phyloP scores from a whole-genome alignment of 1,284 basidiomycete genomes.

The Melampsora larici-populina region DNA sequence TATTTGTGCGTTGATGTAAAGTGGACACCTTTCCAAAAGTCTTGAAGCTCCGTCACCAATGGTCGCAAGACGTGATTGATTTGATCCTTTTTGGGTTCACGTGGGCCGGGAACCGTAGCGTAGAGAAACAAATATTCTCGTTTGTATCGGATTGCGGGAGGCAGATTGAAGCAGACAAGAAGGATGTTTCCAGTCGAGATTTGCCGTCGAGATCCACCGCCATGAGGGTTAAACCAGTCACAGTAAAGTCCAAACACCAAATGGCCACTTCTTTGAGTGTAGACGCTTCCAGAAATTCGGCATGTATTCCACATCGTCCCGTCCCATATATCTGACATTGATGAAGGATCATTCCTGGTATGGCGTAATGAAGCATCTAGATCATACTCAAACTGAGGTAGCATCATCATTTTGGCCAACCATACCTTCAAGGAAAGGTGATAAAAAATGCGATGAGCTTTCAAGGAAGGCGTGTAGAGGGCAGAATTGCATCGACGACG shows the following conservation, averaged over 20 bases:
- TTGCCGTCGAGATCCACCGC: background rate
- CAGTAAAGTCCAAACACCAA: too few relatives aligned
- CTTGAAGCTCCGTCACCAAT: background rate
- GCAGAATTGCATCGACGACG: background rate
- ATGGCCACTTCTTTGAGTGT: constrained; percentile 5
- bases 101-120: constrained; percentile 9
- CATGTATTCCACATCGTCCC: constrained; percentile 17
- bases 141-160: constrained; percentile 2
- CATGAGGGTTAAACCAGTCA: constrained; percentile 30
- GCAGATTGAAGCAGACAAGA: constrained; percentile 19
- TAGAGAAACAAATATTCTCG: too few relatives aligned
- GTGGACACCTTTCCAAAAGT: constrained; percentile 3
- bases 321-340: constrained; percentile 25
- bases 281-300: background rate
- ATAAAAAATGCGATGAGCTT: background rate
- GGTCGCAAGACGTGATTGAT: background rate
- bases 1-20: background rate
- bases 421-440: background rate
- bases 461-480: background rate
- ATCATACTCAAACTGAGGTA: background rate
- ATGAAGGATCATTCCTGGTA: background rate
- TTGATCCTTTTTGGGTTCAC: constrained; percentile 3
- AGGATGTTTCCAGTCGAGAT: background rate
- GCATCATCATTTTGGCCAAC: background rate
- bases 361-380: background rate